A percentile compares a stretch with the other conserved stretches of the same genome.
phyloP scores from a whole-genome alignment of 306 rosid species.

The Vicia faba region DNA sequence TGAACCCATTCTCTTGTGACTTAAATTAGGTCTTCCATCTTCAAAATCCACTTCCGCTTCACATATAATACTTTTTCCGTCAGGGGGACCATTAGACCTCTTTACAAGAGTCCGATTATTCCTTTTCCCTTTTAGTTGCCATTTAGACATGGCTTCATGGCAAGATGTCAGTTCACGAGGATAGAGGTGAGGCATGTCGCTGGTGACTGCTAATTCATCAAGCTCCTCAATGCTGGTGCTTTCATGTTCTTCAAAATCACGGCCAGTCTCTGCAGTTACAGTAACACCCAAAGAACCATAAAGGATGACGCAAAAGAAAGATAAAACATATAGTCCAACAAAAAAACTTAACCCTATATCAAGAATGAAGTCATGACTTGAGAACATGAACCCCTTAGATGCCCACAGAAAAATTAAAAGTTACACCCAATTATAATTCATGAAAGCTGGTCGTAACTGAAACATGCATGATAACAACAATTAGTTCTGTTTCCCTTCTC shows the following conservation, averaged over 20 bases:
- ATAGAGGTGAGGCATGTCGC: constrained; percentile 66
- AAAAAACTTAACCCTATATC: constrained; percentile 18
- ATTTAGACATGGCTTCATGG: constrained; percentile 78
- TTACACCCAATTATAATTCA: constrained; percentile 7
- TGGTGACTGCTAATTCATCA: constrained; percentile 59
- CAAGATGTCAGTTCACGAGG: constrained; percentile 49
- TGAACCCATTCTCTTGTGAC: constrained; percentile 36
- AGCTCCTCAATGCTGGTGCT: constrained; percentile 67
- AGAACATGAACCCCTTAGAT: neutral
- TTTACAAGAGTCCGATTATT: constrained; percentile 70
- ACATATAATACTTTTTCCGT: constrained; percentile 43
- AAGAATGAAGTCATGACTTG: constrained; percentile 2
- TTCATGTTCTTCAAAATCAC: constrained; percentile 58
- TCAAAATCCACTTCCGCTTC: constrained; percentile 62
- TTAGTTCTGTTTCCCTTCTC: neutral
- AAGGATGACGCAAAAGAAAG: constrained; percentile 33
- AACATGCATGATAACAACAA: constrained; percentile 10
- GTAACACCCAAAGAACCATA: constrained; percentile 42
- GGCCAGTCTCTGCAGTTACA: constrained; percentile 59
- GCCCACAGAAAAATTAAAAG: constrained; percentile 23
- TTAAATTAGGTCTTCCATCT: constrained; percentile 51
- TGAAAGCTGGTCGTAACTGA: constrained; percentile 21
- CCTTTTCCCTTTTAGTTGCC: constrained; percentile 92
- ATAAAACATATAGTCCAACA: constrained; percentile 21
- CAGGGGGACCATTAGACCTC: constrained; percentile 50